phyloP scores from a whole-genome alignment of 352 stramenopile genomes.

The Globisporangium recalcitrans region DNA sequence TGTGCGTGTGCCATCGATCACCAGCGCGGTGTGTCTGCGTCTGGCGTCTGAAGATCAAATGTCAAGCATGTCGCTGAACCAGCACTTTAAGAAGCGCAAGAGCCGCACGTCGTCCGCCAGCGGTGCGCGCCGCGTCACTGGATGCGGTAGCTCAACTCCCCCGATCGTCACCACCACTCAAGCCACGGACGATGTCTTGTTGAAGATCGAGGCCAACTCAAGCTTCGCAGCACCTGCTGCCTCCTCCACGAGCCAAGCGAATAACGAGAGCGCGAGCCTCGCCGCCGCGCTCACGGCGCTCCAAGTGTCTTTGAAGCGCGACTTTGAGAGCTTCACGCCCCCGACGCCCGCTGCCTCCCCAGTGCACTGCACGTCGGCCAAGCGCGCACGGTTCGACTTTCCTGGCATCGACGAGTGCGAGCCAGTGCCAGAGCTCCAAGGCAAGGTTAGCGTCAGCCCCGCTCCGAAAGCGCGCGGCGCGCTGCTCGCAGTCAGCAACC shows the following conservation, averaged over 20 bases:
- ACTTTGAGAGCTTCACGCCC: slow-evolving; percentile 63
- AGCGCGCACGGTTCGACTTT: slow-evolving; percentile 63
- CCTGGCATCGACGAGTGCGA: slow-evolving; percentile 22
- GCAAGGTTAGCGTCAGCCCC: slow-evolving; percentile 27
- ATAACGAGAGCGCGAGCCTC: slow-evolving; percentile 40
- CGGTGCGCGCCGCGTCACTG: not conserved
- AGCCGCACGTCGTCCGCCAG: slow-evolving; percentile 26
- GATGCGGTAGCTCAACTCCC: not conserved
- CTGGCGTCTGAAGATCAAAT: not conserved
- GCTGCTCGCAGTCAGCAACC: slow-evolving; percentile 64
- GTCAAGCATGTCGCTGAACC: slow-evolving; percentile 46
- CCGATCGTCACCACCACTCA: not conserved
- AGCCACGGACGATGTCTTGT: not conserved
- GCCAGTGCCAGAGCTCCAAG: slow-evolving; percentile 16
- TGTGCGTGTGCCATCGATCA: not conserved
- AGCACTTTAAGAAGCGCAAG: slow-evolving; percentile 72
- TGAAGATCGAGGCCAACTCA: slow-evolving; percentile 3
- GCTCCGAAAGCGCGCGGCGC: slow-evolving; percentile 40
- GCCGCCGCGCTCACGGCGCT: slow-evolving; percentile 56
- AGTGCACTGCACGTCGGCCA: slow-evolving; percentile 37
- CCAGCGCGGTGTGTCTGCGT: not conserved
- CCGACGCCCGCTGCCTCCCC: slow-evolving; percentile 69
- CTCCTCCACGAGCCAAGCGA: slow-evolving; percentile 8
- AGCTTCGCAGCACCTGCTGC: slow-evolving; percentile 17
- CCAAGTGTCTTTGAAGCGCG: slow-evolving; percentile 70